Conservation (phyloP, 2,329 filamentous ascomycete genomes). For the Penicillium sp. region DNA sequence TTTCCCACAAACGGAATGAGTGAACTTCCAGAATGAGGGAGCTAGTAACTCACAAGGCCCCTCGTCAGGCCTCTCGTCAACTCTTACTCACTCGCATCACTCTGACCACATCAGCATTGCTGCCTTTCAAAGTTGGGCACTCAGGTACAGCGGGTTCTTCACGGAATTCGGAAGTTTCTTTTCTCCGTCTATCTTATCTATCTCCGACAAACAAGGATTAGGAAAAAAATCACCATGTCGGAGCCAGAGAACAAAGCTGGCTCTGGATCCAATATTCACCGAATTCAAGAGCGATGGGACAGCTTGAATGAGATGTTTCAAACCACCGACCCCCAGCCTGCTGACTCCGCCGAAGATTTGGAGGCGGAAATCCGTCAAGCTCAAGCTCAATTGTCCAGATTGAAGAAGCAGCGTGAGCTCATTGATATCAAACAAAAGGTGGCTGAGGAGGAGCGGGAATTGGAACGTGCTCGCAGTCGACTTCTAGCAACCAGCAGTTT, state of each 20-base stretch:
- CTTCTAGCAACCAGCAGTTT: not conserved
- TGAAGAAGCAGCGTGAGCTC: conserved; percentile 11
- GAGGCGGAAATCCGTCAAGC: conserved; percentile 8
- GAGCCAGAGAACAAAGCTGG: conserved; percentile 1
- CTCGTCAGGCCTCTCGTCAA: too few relatives aligned
- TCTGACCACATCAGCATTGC: not conserved
- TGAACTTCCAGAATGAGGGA: too few relatives aligned
- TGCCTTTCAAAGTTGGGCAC: not conserved
- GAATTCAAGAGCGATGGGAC: conserved; percentile 4
- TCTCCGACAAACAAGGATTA: not conserved
- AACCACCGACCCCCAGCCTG: not conserved
- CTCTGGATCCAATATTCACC: not conserved
- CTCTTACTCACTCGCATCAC: not conserved
- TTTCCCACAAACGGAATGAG: too few relatives aligned
- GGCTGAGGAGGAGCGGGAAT: conserved; percentile 3
- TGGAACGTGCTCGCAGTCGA: conserved; percentile 5
- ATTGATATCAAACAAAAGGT: conserved; percentile 13
- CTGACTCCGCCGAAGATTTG: conserved; percentile 2
- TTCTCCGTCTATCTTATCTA: conserved; percentile 6
- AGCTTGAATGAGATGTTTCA: conserved; percentile 4
- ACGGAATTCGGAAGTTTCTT: conserved; percentile 1
- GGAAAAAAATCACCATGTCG: conserved; percentile 5
- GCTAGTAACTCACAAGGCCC: too few relatives aligned
- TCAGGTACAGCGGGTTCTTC: not conserved
- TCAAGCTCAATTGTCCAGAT: conserved; percentile 5